Conservation (phyloP, 139 green algal species). For the Chlamydomonas sphaeroides region DNA sequence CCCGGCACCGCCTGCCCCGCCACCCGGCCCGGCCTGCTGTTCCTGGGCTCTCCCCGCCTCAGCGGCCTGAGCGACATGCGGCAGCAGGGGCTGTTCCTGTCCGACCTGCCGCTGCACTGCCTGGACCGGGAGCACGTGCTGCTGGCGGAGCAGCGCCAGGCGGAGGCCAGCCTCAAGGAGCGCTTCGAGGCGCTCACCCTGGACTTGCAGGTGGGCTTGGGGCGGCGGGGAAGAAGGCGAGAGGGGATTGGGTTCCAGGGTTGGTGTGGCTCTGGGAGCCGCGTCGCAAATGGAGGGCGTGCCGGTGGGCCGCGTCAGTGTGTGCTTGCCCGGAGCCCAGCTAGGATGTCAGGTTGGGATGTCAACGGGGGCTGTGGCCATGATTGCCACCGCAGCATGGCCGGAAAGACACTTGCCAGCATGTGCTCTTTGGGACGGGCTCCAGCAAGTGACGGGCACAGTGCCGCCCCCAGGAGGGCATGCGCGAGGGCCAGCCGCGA, state of each 20-base stretch:
- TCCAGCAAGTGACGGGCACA: no score
- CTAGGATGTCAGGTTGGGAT: no score
- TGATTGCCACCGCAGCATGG: no score
- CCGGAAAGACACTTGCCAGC: no score
- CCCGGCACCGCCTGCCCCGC: not conserved
- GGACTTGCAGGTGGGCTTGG: constrained; percentile 47
- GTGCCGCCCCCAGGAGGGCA: not conserved
- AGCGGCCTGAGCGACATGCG: constrained; percentile 43
- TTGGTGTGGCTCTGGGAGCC: no score
- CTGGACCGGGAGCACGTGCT: constrained; percentile 48
- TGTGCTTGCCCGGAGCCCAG: no score
- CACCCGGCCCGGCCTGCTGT: constrained; percentile 44
- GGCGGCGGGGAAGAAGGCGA: no score
- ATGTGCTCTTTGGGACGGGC: no score
- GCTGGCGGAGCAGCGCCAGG: constrained; percentile 49
- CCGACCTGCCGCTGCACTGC: constrained; percentile 51
- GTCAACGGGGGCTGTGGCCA: no score
- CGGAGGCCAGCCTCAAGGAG: constrained; percentile 54
- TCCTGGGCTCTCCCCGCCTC: constrained; percentile 35
- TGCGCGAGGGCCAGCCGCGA: not conserved
- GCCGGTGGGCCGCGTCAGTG: no score
- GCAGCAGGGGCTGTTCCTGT: constrained; percentile 32
- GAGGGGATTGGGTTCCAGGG: no score
- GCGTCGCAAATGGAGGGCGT: no score
- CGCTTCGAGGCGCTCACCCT: constrained; percentile 46